phyloP scores from a whole-genome alignment of 768 basidiomycete genomes.

The Xerocomellus intermedius region DNA sequence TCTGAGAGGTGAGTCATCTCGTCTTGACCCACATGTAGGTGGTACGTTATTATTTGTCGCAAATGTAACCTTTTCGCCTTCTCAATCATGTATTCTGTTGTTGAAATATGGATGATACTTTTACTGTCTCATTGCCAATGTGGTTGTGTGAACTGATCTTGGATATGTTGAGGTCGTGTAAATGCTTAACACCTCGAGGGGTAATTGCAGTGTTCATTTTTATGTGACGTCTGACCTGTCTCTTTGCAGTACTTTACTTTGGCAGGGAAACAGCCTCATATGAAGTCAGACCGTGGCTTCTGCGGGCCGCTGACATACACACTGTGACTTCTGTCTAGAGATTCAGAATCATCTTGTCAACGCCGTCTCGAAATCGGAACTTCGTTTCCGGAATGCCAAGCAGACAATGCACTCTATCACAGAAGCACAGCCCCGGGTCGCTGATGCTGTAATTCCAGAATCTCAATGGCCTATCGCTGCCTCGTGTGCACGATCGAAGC shows the following conservation, averaged over 20 bases:
- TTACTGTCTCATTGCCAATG: background rate
- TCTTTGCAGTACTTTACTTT: too few relatives aligned
- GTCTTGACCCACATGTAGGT: too few relatives aligned
- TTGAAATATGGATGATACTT: too few relatives aligned
- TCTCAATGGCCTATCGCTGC: constrained; percentile 4
- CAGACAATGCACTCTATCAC: background rate
- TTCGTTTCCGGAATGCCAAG: background rate
- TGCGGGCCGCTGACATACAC: background rate
- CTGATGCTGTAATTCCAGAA: constrained; percentile 2
- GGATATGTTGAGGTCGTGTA: background rate
- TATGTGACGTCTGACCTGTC: too few relatives aligned
- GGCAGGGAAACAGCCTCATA: background rate
- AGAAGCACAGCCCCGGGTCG: constrained; percentile 7
- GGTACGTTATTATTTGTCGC: too few relatives aligned
- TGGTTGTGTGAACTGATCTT: background rate
- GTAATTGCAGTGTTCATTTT: too few relatives aligned
- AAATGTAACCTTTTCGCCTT: too few relatives aligned
- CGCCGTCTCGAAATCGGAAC: background rate
- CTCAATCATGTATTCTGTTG: too few relatives aligned
- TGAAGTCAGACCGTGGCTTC: too few relatives aligned
- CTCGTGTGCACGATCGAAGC: constrained; percentile 16
- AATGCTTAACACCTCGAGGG: too few relatives aligned
- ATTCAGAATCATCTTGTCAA: background rate
- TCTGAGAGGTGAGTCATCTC: too few relatives aligned
- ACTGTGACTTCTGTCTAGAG: background rate